Evolutionary conservation across 2,329 filamentous ascomycete genomes (phyloP), one percentile per base, ranked within the genome.

Genomic region (Diaporthe caulivora): DNA sequence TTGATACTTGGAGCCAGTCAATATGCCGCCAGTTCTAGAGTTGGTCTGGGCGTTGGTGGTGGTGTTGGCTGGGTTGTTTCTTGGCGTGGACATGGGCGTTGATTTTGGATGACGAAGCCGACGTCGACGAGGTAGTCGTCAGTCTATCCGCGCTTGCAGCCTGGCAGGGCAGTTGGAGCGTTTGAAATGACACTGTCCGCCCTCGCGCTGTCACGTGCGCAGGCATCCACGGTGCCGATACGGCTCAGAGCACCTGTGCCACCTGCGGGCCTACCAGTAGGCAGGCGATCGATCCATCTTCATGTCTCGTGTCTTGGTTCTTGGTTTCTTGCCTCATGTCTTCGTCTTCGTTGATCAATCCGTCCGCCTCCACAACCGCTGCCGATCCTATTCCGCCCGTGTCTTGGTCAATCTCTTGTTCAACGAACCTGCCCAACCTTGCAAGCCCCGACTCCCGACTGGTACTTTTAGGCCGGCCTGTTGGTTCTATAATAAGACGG

Each of bases 401-500:
- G 26, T 18, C 21, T 29, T 17, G 26, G 51, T 7, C 51, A 15
- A 24, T n/a, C 24, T 29, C 13, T 18, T 54, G 18, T n/a, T n/a
- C n/a, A n/a, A n/a, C n/a, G n/a, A n/a, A n/a, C n/a, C n/a, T n/a
- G n/a, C n/a, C n/a, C n/a, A n/a, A n/a, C n/a, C n/a, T n/a, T n/a
- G 6, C 55, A 34, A 37, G 6, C 26, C 37, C 34, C 24, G 26
- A 42, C 7, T 37, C 57, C 24, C 37, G 60, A 5, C 7, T 15
- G 42, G 58, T 64, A 49, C 42, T 49, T 49, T 65, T 34, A 37
- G 11, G 26, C 42, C 42, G 49, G 13, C 29, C 18, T 8, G 24
- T 53, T 51, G 62, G 21, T 65, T 65, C 62, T 65, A 65, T 65
- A 65, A 51, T 65, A 65, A 65, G 62, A 51, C 29, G 17, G 60